A percentile compares a stretch with the other conserved stretches of the same genome.
These are phyloP conservation scores for Phytophthora capsici DNA, from an alignment of 352 stramenopile species.

Conservation along the genomic window DNA sequence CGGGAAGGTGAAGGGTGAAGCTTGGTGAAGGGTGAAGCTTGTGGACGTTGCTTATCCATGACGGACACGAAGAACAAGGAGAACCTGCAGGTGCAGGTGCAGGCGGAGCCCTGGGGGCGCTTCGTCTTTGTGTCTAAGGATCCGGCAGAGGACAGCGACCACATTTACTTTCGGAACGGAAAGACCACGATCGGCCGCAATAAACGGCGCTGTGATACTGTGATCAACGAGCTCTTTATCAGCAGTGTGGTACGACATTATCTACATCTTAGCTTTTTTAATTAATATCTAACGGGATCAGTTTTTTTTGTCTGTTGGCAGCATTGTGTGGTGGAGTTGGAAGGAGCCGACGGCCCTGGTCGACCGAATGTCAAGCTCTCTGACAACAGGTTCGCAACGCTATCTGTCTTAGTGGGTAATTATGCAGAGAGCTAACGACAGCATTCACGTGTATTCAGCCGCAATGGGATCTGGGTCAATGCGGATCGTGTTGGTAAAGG, in stretches of 20 bases:
- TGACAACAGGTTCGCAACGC: constrained; percentile 57
- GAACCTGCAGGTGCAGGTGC: constrained; percentile 6
- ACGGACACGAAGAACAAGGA: constrained; percentile 9
- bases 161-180: constrained; percentile 62
- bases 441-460: constrained; percentile 31
- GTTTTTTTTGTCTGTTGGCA: constrained; percentile 22
- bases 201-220: constrained; percentile 46
- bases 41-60: constrained; percentile 10
- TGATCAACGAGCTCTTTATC: constrained; percentile 69
- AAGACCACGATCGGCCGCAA: constrained; percentile 64
- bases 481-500: constrained; percentile 57
- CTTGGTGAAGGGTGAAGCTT: neutral
- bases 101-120: constrained; percentile 52
- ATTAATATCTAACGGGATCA: neutral
- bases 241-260: constrained; percentile 60
- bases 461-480: constrained; percentile 80
- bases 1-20: constrained; percentile 2
- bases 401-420: neutral
- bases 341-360: constrained; percentile 30
- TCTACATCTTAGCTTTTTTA: neutral
- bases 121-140: constrained; percentile 73
- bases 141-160: constrained; percentile 54
- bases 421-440: neutral
- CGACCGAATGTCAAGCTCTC: constrained; percentile 48
- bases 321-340: constrained; percentile 66